Base-by-base conservation (phyloP, 345 rosid species). In the Leavenworthia alabamica region DNA sequence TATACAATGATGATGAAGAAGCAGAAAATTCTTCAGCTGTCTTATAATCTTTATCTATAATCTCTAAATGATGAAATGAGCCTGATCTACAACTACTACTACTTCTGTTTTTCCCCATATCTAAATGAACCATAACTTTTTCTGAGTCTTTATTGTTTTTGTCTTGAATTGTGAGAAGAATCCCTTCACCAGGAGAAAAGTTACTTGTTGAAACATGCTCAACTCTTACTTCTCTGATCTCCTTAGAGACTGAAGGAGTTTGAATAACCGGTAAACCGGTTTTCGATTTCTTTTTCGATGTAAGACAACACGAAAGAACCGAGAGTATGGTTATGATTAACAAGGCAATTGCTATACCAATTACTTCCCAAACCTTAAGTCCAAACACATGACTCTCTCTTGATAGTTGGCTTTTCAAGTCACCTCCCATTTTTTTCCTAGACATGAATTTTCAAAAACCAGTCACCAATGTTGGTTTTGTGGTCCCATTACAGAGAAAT, bases 141-240 rank as follows among this genome's bases (percentile, higher is more conserved):
- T 62, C 64, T 8, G 75, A 31, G 12, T 71, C 70, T 36, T 64
- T 71, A n/a, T n/a, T 62, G 27, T 49, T 26, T 23, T 44, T 31
- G 61, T 47, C 69, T 1, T 42, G 49, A 35, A 69, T 67, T 12
- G 56, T 63, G 35, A 78, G 65, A 59, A 62, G 73, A 60, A 68
- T 68, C 24, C 73, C 89, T 50, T 73, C 77, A 52, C 81, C 80
- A 31, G 91, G 95, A 45, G 71, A 81, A 68, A 89, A 86, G 61
- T 85, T 79, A 67, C 73, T 79, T 3, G 96, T 41, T 6, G 91
- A 79, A 14, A 81, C 79, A 59, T 86, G 96, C 66, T 92, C 98
- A 67, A 89, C 88, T 39, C 85, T 75, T 15, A 89, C 94, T 67
- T 92, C 98, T 79, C 86, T 89, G 51, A 92, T 92, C 76, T 92